Base-by-base conservation (phyloP, 2,329 filamentous ascomycete genomes). In the Cercospora sp. region DNA sequence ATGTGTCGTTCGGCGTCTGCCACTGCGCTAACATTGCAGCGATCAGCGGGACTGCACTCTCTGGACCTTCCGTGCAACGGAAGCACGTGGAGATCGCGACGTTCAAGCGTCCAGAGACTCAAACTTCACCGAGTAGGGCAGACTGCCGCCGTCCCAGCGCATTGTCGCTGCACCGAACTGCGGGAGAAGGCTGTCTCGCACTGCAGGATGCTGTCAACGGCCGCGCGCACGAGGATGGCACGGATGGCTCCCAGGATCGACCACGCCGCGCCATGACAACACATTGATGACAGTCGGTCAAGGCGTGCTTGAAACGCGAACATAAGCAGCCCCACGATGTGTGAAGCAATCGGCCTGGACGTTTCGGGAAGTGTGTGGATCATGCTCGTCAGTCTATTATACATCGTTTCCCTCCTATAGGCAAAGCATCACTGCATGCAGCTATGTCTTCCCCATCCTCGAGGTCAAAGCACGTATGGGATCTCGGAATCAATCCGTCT, bases 71-170 rank as follows among this genome's bases (percentile, higher is more conserved):
- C 55, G 30, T 65, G 28, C 60, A 20, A 36, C 61, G 63, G 63
- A 48, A 60, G 30, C 33, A 60, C 64, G 62, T 65, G 67, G 65
- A 60, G 64, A 69, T 69, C 64, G 67, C 51, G 59, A 40, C 59
- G 53, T 42, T 58, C 48, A 64, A n/a, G 48, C 45, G 31, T 53
- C 13, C 26, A 16, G 26, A 12, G 16, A 10, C 53, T 16, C 20
- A 13, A 7, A 7, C 53, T 31, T 18, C 26, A 18, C 53, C 53
- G 53, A n/a, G 23, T n/a, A 31, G 53, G 53, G 26, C 53, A 7
- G 26, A 10, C 53, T 51, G 59, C 59, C 28, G 31, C 13, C 53
- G 5, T 23, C 16, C 53, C 20, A 57, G 23, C 53, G 23, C 53
- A 16, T 12, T 28, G 20, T 26, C 53, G 31, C 53, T 58, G 53